These are phyloP conservation scores for Serendipita sp. DNA, from an alignment of 768 basidiomycete genomes.

Conservation along the genomic window DNA sequence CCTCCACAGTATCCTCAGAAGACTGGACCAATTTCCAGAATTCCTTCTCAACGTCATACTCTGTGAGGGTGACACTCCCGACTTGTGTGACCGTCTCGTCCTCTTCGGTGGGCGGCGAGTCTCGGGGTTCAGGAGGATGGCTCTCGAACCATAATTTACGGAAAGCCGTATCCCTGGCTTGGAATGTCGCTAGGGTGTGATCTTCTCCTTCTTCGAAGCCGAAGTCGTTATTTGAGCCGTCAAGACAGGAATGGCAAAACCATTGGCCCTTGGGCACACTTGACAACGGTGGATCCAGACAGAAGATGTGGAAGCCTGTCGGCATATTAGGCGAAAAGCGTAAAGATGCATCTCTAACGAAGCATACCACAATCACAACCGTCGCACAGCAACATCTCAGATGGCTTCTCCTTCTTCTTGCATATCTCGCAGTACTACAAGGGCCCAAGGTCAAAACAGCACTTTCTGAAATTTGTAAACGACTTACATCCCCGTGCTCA, in stretches of 20 bases:
- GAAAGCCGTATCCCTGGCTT: constrained; percentile 80
- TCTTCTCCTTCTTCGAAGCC: constrained; percentile 98
- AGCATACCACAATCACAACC: constrained; percentile 62
- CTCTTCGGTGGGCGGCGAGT: constrained; percentile 17
- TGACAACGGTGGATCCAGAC: constrained; percentile 78
- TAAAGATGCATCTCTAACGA: constrained; percentile 7
- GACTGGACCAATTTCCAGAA: constrained; percentile 96
- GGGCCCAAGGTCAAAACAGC: constrained; percentile 1
- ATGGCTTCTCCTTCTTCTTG: constrained; percentile 69
- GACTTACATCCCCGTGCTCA: constrained; percentile 2
- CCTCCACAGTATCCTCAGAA: constrained; percentile 78
- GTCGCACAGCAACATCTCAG: constrained; percentile 85
- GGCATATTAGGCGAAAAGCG: constrained; percentile 11
- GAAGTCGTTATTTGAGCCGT: constrained; percentile 86
- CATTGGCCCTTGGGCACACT: constrained; percentile 85
- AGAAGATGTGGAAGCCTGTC: constrained; percentile 90
- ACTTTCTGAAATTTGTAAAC: constrained; percentile 4
- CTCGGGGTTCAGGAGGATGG: constrained; percentile 37
- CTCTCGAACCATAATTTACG: constrained; percentile 73
- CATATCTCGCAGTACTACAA: constrained; percentile 67
- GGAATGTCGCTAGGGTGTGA: constrained; percentile 80
- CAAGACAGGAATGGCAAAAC: constrained; percentile 86
- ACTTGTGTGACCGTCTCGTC: constrained; percentile 25
- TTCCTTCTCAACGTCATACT: constrained; percentile 83
- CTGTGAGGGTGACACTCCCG: constrained; percentile 53